Percentiles rank a stretch among this genome's conserved stretches.
Conservation (phyloP, 371 early-diverging fungal species). For the Circinella umbellata region DNA sequence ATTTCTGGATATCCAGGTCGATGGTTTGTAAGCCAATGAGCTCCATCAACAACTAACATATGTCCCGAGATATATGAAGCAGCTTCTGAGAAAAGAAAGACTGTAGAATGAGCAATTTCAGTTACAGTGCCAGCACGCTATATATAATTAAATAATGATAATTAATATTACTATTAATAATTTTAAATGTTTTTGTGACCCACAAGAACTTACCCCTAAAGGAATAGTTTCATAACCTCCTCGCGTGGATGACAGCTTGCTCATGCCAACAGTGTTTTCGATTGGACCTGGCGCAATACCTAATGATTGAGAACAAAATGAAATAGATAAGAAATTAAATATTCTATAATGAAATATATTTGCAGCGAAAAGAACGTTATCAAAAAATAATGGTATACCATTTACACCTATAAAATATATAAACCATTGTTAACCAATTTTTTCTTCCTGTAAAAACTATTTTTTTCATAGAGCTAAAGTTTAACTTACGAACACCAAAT, state of each 20-base stretch:
- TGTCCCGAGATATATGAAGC: conserved; percentile 64
- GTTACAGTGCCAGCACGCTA: conserved; percentile 60
- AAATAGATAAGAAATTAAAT: too few relatives aligned
- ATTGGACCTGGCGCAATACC: conserved; percentile 59
- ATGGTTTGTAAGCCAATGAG: conserved; percentile 54
- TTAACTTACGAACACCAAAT: conserved; percentile 47
- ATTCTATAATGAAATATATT: too few relatives aligned
- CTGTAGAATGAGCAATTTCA: conserved; percentile 76
- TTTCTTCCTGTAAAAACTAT: too few relatives aligned
- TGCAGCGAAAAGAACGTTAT: too few relatives aligned
- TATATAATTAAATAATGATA: neutral
- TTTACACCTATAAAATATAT: too few relatives aligned
- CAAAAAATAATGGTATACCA: too few relatives aligned
- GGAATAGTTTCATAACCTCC: conserved; percentile 31
- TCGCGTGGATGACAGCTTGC: conserved; percentile 23
- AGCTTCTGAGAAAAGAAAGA: conserved; percentile 73
- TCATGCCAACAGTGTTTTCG: conserved; percentile 16
- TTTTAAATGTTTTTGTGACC: too few relatives aligned
- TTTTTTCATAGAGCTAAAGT: too few relatives aligned
- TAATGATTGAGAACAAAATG: too few relatives aligned
- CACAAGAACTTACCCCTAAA: conserved; percentile 29
- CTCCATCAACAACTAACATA: conserved; percentile 76
- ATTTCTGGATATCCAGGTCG: conserved; percentile 32
- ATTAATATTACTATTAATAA: too few relatives aligned
- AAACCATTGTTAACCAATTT: too few relatives aligned